A percentile compares a stretch with the other conserved stretches of the same genome.
Conservation (phyloP, 2,329 filamentous ascomycete species). For the Colletotrichum navitas region DNA sequence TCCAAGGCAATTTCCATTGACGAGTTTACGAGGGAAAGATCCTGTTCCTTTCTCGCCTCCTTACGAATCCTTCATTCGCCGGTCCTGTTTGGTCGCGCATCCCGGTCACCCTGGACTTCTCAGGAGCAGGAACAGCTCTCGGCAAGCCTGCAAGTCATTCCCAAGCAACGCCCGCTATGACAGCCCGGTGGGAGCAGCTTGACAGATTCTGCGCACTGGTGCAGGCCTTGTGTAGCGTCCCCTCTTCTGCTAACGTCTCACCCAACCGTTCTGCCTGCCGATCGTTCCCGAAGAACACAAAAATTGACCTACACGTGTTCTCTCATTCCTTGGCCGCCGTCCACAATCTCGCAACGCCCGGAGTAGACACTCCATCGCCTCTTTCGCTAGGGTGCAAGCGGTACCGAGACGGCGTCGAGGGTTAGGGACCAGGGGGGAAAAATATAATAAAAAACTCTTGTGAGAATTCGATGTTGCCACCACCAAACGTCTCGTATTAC, state of each 20-base stretch:
- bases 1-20: constrained; percentile 11
- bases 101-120: background rate
- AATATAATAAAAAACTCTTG: background rate
- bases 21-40: constrained; percentile 26
- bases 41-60: constrained; percentile 12
- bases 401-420: background rate
- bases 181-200: background rate
- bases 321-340: background rate
- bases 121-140: background rate
- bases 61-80: constrained; percentile 27
- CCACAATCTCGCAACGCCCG: background rate
- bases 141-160: constrained; percentile 10
- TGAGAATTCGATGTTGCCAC: constrained; percentile 18
- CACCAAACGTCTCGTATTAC: constrained; percentile 29
- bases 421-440: background rate
- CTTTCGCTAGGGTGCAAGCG: background rate
- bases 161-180: background rate
- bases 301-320: background rate
- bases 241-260: background rate
- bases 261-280: background rate
- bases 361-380: background rate
- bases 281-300: constrained; percentile 2
- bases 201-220: constrained; percentile 6
- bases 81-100: background rate
- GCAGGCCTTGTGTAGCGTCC: background rate